Evolutionary conservation across 192 early-diverging fungal species (phyloP).

Genomic region (Coemansia sp.): DNA sequence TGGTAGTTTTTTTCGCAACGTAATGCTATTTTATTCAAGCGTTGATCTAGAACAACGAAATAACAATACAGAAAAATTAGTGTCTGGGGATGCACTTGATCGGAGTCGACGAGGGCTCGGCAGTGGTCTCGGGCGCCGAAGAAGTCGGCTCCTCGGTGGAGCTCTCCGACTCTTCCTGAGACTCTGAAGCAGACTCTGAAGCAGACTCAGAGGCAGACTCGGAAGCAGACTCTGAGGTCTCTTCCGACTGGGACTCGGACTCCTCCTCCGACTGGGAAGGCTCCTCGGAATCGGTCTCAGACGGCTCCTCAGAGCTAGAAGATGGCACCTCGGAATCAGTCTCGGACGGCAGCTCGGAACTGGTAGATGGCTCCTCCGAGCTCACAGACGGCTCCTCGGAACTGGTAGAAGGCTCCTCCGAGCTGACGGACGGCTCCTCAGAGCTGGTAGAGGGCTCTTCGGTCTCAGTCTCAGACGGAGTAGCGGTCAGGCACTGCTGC

Average conservation of each 20-base stretch:
- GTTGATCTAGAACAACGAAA: too few relatives aligned
- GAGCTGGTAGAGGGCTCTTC: slow-evolving; percentile 7
- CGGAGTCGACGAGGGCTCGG: slow-evolving; percentile 10
- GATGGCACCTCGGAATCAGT: not conserved
- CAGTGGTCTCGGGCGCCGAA: slow-evolving; percentile 1
- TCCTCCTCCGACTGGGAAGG: not conserved
- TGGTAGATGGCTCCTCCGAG: slow-evolving; percentile 6
- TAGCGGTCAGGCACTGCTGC: slow-evolving; percentile 19
- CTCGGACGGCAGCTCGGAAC: slow-evolving; percentile 1
- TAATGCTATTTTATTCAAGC: too few relatives aligned
- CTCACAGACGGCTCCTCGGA: not conserved
- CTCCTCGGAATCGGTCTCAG: not conserved
- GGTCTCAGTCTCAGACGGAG: not conserved
- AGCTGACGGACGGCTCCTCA: not conserved
- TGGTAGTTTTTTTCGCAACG: too few relatives aligned
- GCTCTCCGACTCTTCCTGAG: too few relatives aligned
- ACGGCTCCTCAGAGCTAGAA: not conserved
- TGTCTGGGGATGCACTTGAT: slow-evolving; percentile 36
- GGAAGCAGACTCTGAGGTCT: too few relatives aligned
- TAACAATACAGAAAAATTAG: slow-evolving; percentile 1
- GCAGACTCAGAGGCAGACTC: too few relatives aligned
- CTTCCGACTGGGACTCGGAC: too few relatives aligned
- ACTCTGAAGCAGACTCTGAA: too few relatives aligned
- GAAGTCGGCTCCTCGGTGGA: not conserved
- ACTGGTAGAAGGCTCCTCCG: slow-evolving; percentile 9